phyloP scores from a whole-genome alignment of 2,329 filamentous ascomycete species.

The Trichophyton mentagrophytes region DNA sequence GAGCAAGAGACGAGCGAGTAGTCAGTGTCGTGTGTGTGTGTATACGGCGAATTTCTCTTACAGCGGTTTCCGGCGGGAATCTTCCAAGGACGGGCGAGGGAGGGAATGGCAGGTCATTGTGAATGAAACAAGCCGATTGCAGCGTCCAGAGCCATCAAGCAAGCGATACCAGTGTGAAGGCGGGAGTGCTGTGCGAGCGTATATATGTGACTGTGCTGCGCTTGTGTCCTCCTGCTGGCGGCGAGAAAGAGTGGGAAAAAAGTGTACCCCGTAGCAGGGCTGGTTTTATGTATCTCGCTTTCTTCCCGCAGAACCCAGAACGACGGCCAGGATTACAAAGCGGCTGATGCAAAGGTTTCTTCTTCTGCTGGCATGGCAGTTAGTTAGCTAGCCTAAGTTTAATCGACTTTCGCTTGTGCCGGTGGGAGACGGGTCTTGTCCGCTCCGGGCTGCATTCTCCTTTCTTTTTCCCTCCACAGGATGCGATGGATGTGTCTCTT shows the following conservation, averaged over 20 bases:
- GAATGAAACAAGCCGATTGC: neutral
- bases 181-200: neutral
- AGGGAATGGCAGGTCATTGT: neutral
- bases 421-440: neutral
- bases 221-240: neutral
- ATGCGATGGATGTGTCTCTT: neutral
- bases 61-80: conserved; percentile 1
- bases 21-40: neutral
- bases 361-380: neutral
- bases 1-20: neutral
- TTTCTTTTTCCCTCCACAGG: neutral
- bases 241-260: neutral
- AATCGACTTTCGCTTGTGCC: neutral
- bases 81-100: neutral
- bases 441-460: neutral
- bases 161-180: neutral
- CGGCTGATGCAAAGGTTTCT: neutral
- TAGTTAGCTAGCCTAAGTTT: neutral
- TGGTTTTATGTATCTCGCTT: neutral
- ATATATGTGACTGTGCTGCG: neutral
- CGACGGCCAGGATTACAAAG: neutral
- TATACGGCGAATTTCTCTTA: neutral
- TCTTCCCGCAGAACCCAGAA: neutral
- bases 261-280: neutral
- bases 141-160: neutral